A percentile compares a stretch with the other conserved stretches of the same genome.
phyloP scores from a whole-genome alignment of 306 rosid species.

The Dryas octopetala region DNA sequence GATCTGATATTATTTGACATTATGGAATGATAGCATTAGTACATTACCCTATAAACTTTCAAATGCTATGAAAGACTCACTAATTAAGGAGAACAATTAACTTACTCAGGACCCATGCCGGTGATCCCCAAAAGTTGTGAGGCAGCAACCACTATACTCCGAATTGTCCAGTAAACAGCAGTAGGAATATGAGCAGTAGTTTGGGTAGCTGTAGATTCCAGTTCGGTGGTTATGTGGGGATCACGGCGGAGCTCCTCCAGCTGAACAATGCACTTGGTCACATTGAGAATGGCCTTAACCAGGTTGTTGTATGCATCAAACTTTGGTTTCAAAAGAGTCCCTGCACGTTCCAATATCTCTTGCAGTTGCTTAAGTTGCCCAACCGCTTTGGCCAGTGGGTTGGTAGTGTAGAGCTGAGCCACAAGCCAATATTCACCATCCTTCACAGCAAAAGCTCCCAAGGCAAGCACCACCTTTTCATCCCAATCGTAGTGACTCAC shows the following conservation, averaged over 20 bases:
- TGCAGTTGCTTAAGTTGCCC: slow-evolving; percentile 53
- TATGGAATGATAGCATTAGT: too few species aligned
- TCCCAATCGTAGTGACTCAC: slow-evolving; percentile 65
- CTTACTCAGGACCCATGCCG: slow-evolving; percentile 50
- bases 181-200: slow-evolving; percentile 43
- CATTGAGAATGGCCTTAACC: slow-evolving; percentile 46
- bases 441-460: slow-evolving; percentile 58
- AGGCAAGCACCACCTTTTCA: slow-evolving; percentile 58
- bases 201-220: slow-evolving; percentile 19
- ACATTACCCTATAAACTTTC: too few species aligned
- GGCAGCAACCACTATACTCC: slow-evolving; percentile 53
- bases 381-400: slow-evolving; percentile 52
- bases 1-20: too few species aligned
- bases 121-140: slow-evolving; percentile 46
- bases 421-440: slow-evolving; percentile 60
- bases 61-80: too few species aligned
- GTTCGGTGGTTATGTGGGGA: slow-evolving; percentile 39
- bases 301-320: slow-evolving; percentile 42
- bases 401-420: slow-evolving; percentile 41
- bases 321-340: slow-evolving; percentile 36
- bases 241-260: slow-evolving; percentile 47
- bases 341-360: slow-evolving; percentile 37
- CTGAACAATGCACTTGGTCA: slow-evolving; percentile 50
- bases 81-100: background rate
- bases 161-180: slow-evolving; percentile 71